Percentiles rank a stretch among this genome's conserved stretches.
Evolutionary conservation across 2,329 filamentous ascomycete species (phyloP).

Genomic region (Fusarium equiseti): DNA sequence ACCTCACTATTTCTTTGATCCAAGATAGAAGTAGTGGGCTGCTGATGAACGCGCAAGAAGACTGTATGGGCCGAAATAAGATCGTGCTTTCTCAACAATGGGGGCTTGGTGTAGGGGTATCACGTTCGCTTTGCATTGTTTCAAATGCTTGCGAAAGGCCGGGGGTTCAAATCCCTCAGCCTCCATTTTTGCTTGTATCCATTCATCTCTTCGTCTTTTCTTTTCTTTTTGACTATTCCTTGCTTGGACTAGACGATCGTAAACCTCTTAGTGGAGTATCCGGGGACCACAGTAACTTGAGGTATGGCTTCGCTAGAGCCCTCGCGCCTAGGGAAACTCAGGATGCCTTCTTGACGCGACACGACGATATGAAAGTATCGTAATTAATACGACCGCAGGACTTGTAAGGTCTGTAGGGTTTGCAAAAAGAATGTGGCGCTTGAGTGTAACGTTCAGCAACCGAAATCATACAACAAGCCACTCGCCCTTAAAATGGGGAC

Average conservation of each 20-base stretch:
- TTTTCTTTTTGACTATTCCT: not conserved
- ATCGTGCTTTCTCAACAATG: not conserved
- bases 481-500: not conserved
- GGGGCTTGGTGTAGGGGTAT: slow-evolving; percentile 25
- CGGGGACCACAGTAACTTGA: no score
- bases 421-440: no score
- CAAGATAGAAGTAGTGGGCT: not conserved
- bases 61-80: accelerated
- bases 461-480: not conserved
- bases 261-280: no score
- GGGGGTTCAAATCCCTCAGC: slow-evolving; percentile 24
- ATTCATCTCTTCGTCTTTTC: not conserved
- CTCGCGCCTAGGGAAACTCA: not conserved
- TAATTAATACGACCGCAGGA: no score
- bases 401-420: no score
- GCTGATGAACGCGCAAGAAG: no score
- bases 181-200: not conserved
- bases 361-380: no score
- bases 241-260: not conserved
- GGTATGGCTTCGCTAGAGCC: no score
- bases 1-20: not conserved
- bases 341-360: not conserved
- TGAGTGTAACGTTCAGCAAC: no score
- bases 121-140: slow-evolving; percentile 25
- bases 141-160: slow-evolving; percentile 20